Percentiles rank a stretch among this genome's conserved stretches.
These are phyloP conservation scores for Plasmodium relictum DNA, from an alignment of 169 alveolate genomes.

Conservation along the genomic window DNA sequence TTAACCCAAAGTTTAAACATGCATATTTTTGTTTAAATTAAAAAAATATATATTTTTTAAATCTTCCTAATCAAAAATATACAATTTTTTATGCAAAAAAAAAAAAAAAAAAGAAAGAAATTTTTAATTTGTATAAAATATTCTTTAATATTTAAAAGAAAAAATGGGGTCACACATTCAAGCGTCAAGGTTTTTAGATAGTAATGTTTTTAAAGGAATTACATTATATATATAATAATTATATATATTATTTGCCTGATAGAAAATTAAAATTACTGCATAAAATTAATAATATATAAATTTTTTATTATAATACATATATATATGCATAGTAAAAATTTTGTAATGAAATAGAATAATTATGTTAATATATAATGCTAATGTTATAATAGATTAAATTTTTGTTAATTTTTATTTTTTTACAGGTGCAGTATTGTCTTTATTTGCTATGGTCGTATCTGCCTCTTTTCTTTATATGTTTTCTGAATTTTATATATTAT, in stretches of 20 bases:
- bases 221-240: background rate
- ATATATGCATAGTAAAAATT: too few species aligned
- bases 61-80: too few species aligned
- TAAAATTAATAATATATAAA: too few species aligned
- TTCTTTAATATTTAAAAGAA: background rate
- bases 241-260: too few species aligned
- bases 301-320: too few species aligned
- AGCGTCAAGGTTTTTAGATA: slow-evolving; percentile 77
- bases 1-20: too few species aligned
- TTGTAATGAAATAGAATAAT: too few species aligned
- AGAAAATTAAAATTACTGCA: too few species aligned
- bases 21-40: too few species aligned
- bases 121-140: background rate
- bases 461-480: slow-evolving; percentile 75
- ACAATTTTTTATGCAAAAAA: background rate
- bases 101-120: slow-evolving; percentile 2
- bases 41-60: too few species aligned
- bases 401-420: background rate
- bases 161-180: slow-evolving; percentile 75
- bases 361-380: too few species aligned
- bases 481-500: slow-evolving; percentile 68
- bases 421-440: slow-evolving; percentile 69
- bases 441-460: slow-evolving; percentile 70
- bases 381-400: background rate
- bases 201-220: slow-evolving; percentile 37